A percentile compares a stretch with the other conserved stretches of the same genome.
These are phyloP conservation scores for Sporothrix phasma DNA, from an alignment of 2,329 filamentous ascomycete genomes.

Conservation along the genomic window DNA sequence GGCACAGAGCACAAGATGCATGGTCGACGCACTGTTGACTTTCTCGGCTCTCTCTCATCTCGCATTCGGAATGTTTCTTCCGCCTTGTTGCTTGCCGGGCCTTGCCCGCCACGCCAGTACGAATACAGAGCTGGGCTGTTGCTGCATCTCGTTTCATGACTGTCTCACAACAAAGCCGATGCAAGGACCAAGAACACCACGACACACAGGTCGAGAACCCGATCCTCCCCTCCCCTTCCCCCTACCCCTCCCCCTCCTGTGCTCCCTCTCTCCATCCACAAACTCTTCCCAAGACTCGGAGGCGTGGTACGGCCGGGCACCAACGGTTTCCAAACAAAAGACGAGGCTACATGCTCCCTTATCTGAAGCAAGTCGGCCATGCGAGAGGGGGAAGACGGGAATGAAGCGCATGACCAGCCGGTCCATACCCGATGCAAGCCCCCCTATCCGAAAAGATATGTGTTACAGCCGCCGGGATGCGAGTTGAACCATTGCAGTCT, in stretches of 20 bases:
- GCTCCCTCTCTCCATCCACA: no score
- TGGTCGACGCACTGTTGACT: neutral
- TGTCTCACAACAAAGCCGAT: conserved; percentile 12
- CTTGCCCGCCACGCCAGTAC: neutral
- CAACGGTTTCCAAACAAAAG: neutral
- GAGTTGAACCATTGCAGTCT: no score
- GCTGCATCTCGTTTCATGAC: conserved; percentile 11
- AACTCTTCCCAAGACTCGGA: no score
- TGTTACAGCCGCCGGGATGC: no score
- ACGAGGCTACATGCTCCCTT: no score
- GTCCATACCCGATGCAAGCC: neutral
- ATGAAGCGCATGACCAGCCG: neutral
- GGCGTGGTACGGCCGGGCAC: neutral
- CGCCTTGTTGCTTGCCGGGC: neutral
- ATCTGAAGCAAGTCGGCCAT: neutral
- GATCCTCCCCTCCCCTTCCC: neutral
- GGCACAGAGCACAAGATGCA: neutral
- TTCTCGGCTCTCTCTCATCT: neutral
- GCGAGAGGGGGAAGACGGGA: neutral
- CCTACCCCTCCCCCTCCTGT: neutral
- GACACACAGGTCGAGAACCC: neutral
- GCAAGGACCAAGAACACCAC: neutral
- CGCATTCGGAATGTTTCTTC: neutral
- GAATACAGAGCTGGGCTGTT: no score
- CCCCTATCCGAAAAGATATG: no score